A percentile compares a stretch with the other conserved stretches of the same genome.
These are phyloP conservation scores for Aspergillus bridgeri DNA, from an alignment of 495 filamentous ascomycete species.

Conservation along the genomic window DNA sequence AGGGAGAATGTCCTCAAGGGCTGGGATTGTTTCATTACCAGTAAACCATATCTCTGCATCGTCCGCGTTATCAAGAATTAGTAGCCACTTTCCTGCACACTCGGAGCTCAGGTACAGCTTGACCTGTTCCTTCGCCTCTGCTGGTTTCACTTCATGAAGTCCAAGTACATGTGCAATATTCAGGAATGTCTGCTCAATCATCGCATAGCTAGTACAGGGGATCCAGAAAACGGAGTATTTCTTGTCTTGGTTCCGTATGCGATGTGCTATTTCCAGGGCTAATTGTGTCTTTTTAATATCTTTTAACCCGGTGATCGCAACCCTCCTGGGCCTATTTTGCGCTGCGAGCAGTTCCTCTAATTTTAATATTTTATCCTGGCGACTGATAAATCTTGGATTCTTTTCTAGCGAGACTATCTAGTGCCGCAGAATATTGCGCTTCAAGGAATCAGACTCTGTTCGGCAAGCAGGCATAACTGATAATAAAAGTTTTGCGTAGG, in stretches of 20 bases:
- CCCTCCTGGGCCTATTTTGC: constrained; percentile 8
- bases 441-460: background rate
- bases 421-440: background rate
- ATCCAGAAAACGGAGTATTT: constrained; percentile 50
- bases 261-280: constrained; percentile 44
- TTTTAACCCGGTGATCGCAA: constrained; percentile 41
- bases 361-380: constrained; percentile 3
- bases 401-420: background rate
- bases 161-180: constrained; percentile 33
- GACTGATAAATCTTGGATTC: constrained; percentile 11
- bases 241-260: constrained; percentile 29
- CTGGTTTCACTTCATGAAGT: constrained; percentile 15
- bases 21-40: background rate
- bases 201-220: constrained; percentile 31
- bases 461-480: background rate
- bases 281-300: constrained; percentile 53
- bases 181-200: constrained; percentile 39
- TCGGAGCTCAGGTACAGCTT: constrained; percentile 23
- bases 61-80: constrained; percentile 38
- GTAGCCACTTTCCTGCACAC: constrained; percentile 27
- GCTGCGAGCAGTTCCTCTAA: constrained; percentile 2
- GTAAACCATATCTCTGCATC: constrained; percentile 21
- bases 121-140: constrained; percentile 23
- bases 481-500: constrained; percentile 2
- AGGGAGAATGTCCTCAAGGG: constrained; percentile 35